Base-by-base conservation (phyloP, 345 rosid genomes). In the Arabis alpina region DNA sequence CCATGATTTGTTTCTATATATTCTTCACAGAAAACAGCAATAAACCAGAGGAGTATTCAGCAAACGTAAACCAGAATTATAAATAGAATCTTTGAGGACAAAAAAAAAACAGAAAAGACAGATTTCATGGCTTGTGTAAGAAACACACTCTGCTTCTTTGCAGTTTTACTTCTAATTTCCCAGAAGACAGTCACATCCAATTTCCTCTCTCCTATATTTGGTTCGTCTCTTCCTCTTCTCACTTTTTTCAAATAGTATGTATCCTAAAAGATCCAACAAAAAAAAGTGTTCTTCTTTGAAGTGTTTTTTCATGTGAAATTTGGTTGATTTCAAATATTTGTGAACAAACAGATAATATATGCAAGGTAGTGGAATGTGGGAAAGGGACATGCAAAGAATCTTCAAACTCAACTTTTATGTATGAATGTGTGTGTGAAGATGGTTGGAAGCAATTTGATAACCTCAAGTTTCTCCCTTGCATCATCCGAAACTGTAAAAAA, bases 401-500 rank as follows among this genome's bases (percentile, higher is more conserved):
- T 37, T 15, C 54, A 10, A 83, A 83, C 10, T 23, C 16, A 74
- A 55, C 76, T n/a, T 58, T 77, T 54, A 64, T 70, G 37, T 75
- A 71, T 73, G 83, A 80, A 47, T 93, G 97, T 72, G 86, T 82
- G 24, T 90, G 96, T 74, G 84, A 84, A 0, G 32, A 76, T 64
- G 96, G 97, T 12, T 93, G 98, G 98, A 90, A 69, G 76, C 90
- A 76, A 72, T 68, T 79, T 71, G 78, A 77, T 74, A 48, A 66
- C 47, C 74, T 75, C 90, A 82, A 78, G 59, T 88, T 93, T 79
- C 97, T 93, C 64, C 98, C 97, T 50, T 93, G 98, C 83, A 61
- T 88, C 71, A 56, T 77, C 34, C 97, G 96, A 50, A 84, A 90
- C 72, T 93, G 98, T 93, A 71, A 79, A 67, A 14, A 16, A 68